Evolutionary conservation across 768 basidiomycete genomes (phyloP).

Genomic region (Omphalotus guepiniiformis): DNA sequence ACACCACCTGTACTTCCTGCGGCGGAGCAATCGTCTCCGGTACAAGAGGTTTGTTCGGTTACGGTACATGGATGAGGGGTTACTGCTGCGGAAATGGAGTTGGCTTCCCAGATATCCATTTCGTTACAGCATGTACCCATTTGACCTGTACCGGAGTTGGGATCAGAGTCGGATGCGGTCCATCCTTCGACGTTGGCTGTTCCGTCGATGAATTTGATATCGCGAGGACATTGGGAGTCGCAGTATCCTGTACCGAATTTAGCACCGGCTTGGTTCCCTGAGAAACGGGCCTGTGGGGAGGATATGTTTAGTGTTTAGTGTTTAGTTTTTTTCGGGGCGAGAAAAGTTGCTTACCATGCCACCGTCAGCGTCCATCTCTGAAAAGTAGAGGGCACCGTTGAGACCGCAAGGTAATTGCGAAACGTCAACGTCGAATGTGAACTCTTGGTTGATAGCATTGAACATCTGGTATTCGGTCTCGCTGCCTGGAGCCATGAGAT

Average conservation of each 20-base stretch:
- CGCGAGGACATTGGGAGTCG: conserved; percentile 59
- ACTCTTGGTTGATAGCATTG: conserved; percentile 35
- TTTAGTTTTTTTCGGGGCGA: not conserved
- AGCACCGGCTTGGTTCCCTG: conserved; percentile 51
- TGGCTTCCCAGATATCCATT: conserved; percentile 41
- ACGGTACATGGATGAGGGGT: conserved; percentile 39
- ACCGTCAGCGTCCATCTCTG: conserved; percentile 47
- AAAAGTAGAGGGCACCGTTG: conserved; percentile 46
- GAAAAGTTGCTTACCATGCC: conserved; percentile 28
- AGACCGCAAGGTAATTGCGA: conserved; percentile 44
- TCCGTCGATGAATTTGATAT: conserved; percentile 62
- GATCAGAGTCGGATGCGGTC: conserved; percentile 15
- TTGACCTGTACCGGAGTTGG: conserved; percentile 34
- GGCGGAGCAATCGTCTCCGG: conserved; percentile 26
- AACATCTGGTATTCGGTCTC: conserved; percentile 26
- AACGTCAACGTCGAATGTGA: conserved; percentile 46
- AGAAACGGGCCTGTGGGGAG: conserved; percentile 22
- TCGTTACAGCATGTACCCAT: conserved; percentile 36
- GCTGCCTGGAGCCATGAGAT: conserved; percentile 27
- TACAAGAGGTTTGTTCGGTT: conserved; percentile 31
- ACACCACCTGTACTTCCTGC: conserved; percentile 25
- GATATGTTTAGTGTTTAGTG: conserved; percentile 13
- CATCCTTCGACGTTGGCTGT: conserved; percentile 42
- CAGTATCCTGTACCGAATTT: conserved; percentile 64
- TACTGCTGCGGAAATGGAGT: conserved; percentile 32